These are phyloP conservation scores for Tritrichomonas musculus DNA, from an alignment of 208 protist genomes.

Conservation along the genomic window DNA sequence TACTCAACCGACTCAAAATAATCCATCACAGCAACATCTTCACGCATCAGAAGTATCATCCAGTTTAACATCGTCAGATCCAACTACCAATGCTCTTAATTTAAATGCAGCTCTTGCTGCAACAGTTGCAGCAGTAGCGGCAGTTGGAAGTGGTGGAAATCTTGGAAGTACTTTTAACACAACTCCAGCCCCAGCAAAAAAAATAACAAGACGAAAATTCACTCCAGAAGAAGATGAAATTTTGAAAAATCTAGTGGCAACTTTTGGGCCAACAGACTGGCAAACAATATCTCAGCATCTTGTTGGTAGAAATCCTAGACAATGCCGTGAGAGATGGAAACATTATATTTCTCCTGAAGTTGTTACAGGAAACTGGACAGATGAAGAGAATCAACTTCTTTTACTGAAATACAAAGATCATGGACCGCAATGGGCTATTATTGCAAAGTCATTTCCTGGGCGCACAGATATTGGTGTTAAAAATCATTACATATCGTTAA, in stretches of 20 bases:
- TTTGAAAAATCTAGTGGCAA: neutral
- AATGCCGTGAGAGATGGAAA: neutral
- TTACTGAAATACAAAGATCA: neutral
- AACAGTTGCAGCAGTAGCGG: too few species aligned
- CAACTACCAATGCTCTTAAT: too few species aligned
- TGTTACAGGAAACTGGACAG: neutral
- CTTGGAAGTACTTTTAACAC: too few species aligned
- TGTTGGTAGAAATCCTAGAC: neutral
- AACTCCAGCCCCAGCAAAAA: too few species aligned
- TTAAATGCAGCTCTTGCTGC: too few species aligned
- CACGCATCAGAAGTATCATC: too few species aligned
- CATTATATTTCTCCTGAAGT: neutral
- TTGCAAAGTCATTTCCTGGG: neutral
- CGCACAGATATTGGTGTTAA: neutral
- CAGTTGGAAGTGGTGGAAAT: too few species aligned
- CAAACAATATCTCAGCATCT: neutral
- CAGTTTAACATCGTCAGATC: too few species aligned
- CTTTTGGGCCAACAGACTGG: neutral
- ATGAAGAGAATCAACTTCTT: neutral
- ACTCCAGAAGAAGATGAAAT: neutral
- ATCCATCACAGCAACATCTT: too few species aligned
- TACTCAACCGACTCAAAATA: too few species aligned
- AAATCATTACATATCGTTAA: neutral
- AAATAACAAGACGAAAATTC: neutral
- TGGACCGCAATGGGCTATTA: neutral